Evolutionary conservation across 2,329 filamentous ascomycete species (phyloP).

Genomic region (Ophiocordyceps polyrhachis-furcata): DNA sequence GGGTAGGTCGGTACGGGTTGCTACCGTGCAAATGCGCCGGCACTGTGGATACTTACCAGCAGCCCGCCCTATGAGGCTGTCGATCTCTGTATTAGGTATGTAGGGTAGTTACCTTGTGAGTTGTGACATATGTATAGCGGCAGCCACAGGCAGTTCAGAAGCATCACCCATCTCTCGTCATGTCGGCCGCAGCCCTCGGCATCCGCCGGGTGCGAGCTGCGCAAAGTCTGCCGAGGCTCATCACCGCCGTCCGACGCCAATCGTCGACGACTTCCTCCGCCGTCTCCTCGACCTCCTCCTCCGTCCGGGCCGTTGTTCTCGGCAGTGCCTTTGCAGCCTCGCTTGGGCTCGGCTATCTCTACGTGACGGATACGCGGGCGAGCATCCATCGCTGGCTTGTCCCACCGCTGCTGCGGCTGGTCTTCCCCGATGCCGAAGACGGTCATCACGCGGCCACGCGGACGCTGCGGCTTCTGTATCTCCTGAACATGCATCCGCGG

Average conservation of each 20-base stretch:
- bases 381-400: conserved; percentile 50
- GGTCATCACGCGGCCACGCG: conserved; percentile 70
- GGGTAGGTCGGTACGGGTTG: no score
- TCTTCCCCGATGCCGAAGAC: conserved; percentile 67
- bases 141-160: no score
- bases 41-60: no score
- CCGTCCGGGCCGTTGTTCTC: conserved; percentile 16
- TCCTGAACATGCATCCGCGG: conserved; percentile 58
- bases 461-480: conserved; percentile 53
- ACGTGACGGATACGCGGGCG: conserved; percentile 57
- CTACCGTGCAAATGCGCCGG: no score
- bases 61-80: no score
- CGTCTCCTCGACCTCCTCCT: conserved; percentile 7
- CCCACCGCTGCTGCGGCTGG: conserved; percentile 43
- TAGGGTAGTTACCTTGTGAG: no score
- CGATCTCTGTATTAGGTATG: no score
- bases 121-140: no score
- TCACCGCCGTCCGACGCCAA: conserved; percentile 8
- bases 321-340: conserved; percentile 21
- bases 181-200: background rate
- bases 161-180: background rate
- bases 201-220: background rate
- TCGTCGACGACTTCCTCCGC: conserved; percentile 13
- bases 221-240: background rate
- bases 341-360: conserved; percentile 38